These are phyloP conservation scores for Manihot esculenta DNA, from an alignment of 441 rosid species.

Conservation along the genomic window DNA sequence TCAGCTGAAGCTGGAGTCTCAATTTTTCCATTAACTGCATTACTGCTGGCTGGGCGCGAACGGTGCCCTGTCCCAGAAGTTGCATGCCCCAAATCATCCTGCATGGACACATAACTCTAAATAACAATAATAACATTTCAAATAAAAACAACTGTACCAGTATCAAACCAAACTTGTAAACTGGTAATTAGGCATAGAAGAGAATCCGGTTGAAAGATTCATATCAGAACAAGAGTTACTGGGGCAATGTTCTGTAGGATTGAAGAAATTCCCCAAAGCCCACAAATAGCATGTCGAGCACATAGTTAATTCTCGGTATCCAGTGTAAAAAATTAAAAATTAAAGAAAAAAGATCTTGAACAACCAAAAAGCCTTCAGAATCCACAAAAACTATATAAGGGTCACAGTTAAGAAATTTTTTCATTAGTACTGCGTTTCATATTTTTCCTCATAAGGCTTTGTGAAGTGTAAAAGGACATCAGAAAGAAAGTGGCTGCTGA, in stretches of 20 bases:
- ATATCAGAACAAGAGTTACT: neutral
- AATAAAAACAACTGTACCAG: neutral
- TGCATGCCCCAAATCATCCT: constrained; percentile 69
- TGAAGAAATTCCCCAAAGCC: neutral
- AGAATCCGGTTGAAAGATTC: neutral
- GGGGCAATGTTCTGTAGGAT: neutral
- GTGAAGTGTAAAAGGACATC: neutral
- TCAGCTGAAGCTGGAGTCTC: constrained; percentile 45
- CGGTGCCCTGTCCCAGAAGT: constrained; percentile 45
- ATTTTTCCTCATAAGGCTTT: neutral
- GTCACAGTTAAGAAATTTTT: neutral
- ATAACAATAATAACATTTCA: neutral
- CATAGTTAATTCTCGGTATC: neutral
- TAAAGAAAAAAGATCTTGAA: neutral
- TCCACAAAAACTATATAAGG: neutral
- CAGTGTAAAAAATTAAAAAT: neutral
- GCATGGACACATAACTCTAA: constrained; percentile 25
- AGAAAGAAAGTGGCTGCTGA: neutral
- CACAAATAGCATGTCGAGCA: too few species aligned
- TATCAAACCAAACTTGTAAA: neutral
- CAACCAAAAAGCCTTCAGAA: neutral
- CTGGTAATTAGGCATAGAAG: neutral
- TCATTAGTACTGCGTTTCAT: too few species aligned
- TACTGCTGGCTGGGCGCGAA: constrained; percentile 68
- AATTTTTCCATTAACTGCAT: constrained; percentile 63